A percentile compares a stretch with the other conserved stretches of the same genome.
These are phyloP conservation scores for Barbatosphaeria neglecta DNA, from an alignment of 495 filamentous ascomycete species.

Conservation along the genomic window DNA sequence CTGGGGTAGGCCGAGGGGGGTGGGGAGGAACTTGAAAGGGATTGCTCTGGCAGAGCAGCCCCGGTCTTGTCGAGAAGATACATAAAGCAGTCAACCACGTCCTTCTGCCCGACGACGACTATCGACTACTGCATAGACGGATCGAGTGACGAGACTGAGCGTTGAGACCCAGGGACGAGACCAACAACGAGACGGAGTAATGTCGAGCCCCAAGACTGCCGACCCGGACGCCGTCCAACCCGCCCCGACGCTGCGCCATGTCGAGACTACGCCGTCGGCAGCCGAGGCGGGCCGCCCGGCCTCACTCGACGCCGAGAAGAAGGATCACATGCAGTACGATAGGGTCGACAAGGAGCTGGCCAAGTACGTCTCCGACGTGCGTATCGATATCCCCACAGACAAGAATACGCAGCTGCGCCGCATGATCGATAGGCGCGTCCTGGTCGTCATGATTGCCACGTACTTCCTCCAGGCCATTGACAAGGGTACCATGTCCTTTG, in stretches of 20 bases:
- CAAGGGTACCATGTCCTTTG: slow-evolving; percentile 59
- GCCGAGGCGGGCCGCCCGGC: slow-evolving; percentile 36
- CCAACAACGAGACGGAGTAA: not conserved
- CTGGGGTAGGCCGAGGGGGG: no score
- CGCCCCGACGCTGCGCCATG: not conserved
- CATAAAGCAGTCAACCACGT: no score
- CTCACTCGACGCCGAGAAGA: slow-evolving; percentile 21
- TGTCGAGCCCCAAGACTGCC: not conserved
- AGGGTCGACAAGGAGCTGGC: slow-evolving; percentile 54
- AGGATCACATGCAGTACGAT: slow-evolving; percentile 36
- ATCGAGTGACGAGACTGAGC: no score
- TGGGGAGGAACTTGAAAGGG: no score
- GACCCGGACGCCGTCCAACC: not conserved
- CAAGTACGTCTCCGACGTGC: slow-evolving; percentile 42
- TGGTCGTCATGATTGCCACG: slow-evolving; percentile 42
- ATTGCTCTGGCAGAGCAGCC: no score
- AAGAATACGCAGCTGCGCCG: slow-evolving; percentile 41
- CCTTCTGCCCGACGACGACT: no score
- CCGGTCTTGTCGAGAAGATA: no score
- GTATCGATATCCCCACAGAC: slow-evolving; percentile 40
- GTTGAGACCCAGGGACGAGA: not conserved
- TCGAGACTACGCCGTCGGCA: slow-evolving; percentile 23
- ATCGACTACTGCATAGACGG: no score
- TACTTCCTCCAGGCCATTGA: slow-evolving; percentile 68
- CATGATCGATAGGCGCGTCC: slow-evolving; percentile 36